A percentile compares a stretch with the other conserved stretches of the same genome.
phyloP scores from a whole-genome alignment of 345 rosid genomes.

The Garcia nutans region DNA sequence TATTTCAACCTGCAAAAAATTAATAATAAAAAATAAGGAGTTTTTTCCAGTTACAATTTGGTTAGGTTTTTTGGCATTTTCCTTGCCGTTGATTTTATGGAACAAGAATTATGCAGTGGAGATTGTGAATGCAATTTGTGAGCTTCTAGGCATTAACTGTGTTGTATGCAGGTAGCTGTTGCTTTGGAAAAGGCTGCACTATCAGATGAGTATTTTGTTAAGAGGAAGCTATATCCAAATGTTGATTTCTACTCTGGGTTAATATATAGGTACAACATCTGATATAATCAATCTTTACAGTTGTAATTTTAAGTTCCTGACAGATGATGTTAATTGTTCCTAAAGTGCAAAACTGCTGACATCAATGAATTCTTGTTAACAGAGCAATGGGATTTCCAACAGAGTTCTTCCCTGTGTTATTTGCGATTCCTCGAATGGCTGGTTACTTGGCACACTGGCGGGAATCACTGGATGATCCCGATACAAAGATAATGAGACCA shows the following conservation, averaged over 20 bases:
- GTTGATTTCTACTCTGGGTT: conserved; percentile 98
- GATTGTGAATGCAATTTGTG: not conserved
- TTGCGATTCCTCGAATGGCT: conserved; percentile 98
- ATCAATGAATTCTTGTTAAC: conserved; percentile 3
- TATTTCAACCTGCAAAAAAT: not conserved
- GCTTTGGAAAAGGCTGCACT: conserved; percentile 96
- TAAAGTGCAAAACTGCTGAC: conserved; percentile 8
- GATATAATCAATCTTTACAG: not conserved
- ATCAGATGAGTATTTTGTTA: conserved; percentile 81
- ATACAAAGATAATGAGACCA: conserved; percentile 97
- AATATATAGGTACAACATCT: conserved; percentile 63
- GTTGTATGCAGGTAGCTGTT: conserved; percentile 71
- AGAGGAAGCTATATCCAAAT: conserved; percentile 94
- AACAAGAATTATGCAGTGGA: not conserved
- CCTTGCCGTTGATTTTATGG: not conserved
- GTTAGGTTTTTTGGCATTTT: not conserved
- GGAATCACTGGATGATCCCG: conserved; percentile 95
- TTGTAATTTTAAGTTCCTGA: conserved; percentile 1
- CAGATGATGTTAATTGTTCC: not conserved
- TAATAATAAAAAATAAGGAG: not conserved
- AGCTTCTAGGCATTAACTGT: conserved; percentile 9
- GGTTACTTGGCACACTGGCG: conserved; percentile 94
- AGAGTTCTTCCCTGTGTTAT: conserved; percentile 88
- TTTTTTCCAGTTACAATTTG: not conserved
- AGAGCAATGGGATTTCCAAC: conserved; percentile 99